These are phyloP conservation scores for Aspergillus funiculosus DNA, from an alignment of 495 filamentous ascomycete species.

Conservation along the genomic window DNA sequence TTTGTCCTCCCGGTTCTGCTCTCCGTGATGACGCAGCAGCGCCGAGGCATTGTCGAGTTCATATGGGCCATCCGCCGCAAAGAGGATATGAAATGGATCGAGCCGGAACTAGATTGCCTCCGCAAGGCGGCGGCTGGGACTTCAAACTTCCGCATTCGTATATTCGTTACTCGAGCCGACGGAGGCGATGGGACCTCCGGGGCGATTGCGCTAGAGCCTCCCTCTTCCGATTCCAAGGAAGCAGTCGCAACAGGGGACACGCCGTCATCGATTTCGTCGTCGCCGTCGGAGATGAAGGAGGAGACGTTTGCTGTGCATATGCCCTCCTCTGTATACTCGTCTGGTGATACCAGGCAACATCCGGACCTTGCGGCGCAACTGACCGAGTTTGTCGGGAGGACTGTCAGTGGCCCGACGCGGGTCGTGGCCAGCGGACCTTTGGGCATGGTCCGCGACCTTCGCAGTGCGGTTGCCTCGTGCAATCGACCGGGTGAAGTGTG, in stretches of 20 bases:
- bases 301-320: slow-evolving; percentile 8
- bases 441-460: slow-evolving; percentile 52
- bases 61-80: slow-evolving; percentile 55
- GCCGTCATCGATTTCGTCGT: background rate
- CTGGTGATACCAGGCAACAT: slow-evolving; percentile 7
- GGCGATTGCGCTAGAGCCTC: too few relatives aligned
- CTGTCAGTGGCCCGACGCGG: slow-evolving; percentile 38
- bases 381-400: slow-evolving; percentile 25
- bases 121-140: slow-evolving; percentile 29
- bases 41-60: slow-evolving; percentile 43
- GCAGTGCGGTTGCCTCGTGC: slow-evolving; percentile 46
- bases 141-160: slow-evolving; percentile 40
- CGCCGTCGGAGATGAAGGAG: background rate
- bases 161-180: slow-evolving; percentile 49
- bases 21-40: slow-evolving; percentile 29
- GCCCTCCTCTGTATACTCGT: background rate
- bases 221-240: slow-evolving; percentile 5
- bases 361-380: slow-evolving; percentile 26
- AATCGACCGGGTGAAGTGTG: slow-evolving; percentile 48
- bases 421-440: slow-evolving; percentile 59
- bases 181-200: too few relatives aligned
- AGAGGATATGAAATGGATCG: slow-evolving; percentile 53
- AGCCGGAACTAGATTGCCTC: slow-evolving; percentile 47
- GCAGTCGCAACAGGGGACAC: background rate
- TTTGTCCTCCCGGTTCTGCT: slow-evolving; percentile 55